Evolutionary conservation across 805 yeast species (phyloP).

Genomic region (Ascoidea asiatica): DNA sequence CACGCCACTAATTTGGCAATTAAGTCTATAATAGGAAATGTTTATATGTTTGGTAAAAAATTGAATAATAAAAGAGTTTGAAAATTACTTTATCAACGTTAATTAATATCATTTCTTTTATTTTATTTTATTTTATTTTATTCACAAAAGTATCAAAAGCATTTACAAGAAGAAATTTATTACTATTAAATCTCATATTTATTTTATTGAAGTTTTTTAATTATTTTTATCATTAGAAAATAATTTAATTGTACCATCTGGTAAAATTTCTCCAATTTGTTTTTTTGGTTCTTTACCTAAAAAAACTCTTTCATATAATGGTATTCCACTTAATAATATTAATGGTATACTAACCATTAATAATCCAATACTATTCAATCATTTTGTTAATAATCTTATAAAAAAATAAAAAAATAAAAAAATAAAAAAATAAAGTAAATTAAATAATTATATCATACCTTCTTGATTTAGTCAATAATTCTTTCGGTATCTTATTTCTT

Average conservation of each 20-base stretch:
- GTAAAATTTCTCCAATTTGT: neutral
- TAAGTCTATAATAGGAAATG: too few relatives aligned
- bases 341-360: neutral
- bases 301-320: neutral
- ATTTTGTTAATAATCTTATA: too few relatives aligned
- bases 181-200: neutral
- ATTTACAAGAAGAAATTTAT: neutral
- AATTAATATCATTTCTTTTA: neutral
- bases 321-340: neutral
- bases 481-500: too few relatives aligned
- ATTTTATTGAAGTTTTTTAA: neutral
- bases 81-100: too few relatives aligned
- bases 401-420: too few relatives aligned
- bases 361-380: neutral
- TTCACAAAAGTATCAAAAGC: neutral
- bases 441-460: too few relatives aligned
- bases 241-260: neutral
- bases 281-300: neutral
- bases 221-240: neutral
- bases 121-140: too few relatives aligned
- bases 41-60: neutral
- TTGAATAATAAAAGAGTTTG: too few relatives aligned
- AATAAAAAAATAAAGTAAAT: too few relatives aligned
- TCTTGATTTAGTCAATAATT: too few relatives aligned
- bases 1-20: too few relatives aligned